Base-by-base conservation (phyloP, 2,329 filamentous ascomycete genomes). In the Trichoderma sp. region DNA sequence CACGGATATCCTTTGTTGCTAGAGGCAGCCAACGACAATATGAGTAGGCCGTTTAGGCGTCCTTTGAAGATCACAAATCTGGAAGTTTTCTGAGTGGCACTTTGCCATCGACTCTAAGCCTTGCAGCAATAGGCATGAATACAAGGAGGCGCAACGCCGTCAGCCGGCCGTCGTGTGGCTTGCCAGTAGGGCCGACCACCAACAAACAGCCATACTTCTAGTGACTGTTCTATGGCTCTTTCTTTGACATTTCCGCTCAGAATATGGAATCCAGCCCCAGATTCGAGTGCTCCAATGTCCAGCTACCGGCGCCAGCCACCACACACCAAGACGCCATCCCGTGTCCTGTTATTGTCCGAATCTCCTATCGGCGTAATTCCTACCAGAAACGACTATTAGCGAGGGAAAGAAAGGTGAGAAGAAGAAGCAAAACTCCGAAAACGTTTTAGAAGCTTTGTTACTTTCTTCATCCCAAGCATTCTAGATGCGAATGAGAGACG, bases 161-260 rank as follows among this genome's bases (percentile, higher is more conserved):
- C 68, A 33, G 53, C 53, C 45, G n/a, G 67, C 53, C 67, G 53
- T 45, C 33, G 7, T 60, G 50, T 71, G 67, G 67, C 67, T 71
- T 71, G 56, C 53, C 53, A 45, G 53, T 71, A 71, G 67, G 67
- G 53, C 67, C 67, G 67, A 60, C 50, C 50, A 12, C 35, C 35
- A 62, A n/a, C 16, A 45, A 29, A 6, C 65, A 45, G 14, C 35
- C 53, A 62, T 35, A 14, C 35, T 33, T 62, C 67, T 71, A 31
- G 33, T 8, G 33, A 59, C 53, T 41, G 27, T 59, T 29, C 66
- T 24, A 38, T 21, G 14, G 50, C 45, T 16, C 33, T 41, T 27
- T n/a, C 59, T 21, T 41, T 7, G n/a, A 24, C 14, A 11, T 31
- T 31, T 21, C 16, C 62, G 62, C 62, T 35, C 38, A 35, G 18